Evolutionary conservation across 495 filamentous ascomycete genomes (phyloP).

Genomic region (Annulohypoxylon bovei): DNA sequence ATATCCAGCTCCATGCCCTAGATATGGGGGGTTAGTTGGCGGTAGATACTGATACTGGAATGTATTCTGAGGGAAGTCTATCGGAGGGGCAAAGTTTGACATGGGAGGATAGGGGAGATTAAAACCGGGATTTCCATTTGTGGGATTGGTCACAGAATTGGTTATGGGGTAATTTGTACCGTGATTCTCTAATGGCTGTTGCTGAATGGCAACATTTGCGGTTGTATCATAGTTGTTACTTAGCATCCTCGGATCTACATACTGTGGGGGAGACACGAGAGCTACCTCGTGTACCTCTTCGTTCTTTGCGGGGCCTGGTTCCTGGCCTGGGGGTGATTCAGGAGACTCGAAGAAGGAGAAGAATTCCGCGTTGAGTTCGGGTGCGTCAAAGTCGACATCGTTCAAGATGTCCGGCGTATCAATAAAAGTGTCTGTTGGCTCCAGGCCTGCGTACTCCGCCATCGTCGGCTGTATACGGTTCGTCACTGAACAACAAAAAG

Average conservation of each 20-base stretch:
- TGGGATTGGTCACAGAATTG: not conserved
- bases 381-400: slow-evolving; percentile 1
- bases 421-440: not conserved
- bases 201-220: not conserved
- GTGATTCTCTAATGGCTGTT: not conserved
- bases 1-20: not conserved
- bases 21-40: not conserved
- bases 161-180: not conserved
- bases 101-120: not conserved
- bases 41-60: not conserved
- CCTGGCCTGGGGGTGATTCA: not conserved
- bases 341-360: not conserved
- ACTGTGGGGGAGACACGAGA: not conserved
- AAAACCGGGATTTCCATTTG: not conserved
- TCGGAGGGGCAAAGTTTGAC: not conserved
- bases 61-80: not conserved
- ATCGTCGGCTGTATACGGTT: not conserved
- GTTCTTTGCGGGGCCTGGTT: not conserved
- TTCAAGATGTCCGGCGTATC: not conserved
- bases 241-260: slow-evolving; percentile 12
- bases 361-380: not conserved
- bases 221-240: not conserved
- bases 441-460: slow-evolving; percentile 8
- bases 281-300: not conserved
- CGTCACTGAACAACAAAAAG: slow-evolving; percentile 20